Percentiles rank a stretch among this genome's conserved stretches.
Evolutionary conservation across 306 rosid species (phyloP).

Genomic region (Corylus heterophylla): DNA sequence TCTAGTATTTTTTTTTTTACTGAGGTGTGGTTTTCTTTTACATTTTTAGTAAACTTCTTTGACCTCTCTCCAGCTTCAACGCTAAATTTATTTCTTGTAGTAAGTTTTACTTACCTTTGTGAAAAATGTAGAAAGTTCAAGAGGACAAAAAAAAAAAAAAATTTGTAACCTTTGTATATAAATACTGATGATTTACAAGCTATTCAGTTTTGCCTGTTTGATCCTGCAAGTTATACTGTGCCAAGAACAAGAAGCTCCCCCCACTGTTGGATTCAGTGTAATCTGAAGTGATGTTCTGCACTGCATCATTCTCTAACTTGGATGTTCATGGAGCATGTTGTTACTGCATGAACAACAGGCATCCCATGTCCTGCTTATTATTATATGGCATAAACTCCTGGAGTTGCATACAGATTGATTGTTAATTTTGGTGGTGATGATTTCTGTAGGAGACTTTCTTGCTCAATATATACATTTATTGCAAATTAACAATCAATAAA

Average conservation of each 20-base stretch:
- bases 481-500: too few relatives aligned
- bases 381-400: background rate
- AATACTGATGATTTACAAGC: slow-evolving; percentile 56
- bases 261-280: background rate
- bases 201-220: slow-evolving; percentile 52
- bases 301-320: background rate
- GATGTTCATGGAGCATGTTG: background rate
- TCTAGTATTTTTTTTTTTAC: slow-evolving; percentile 25
- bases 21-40: slow-evolving; percentile 44
- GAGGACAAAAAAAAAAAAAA: slow-evolving; percentile 21
- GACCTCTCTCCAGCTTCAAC: slow-evolving; percentile 39
- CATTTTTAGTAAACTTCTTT: slow-evolving; percentile 36
- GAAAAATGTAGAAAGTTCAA: slow-evolving; percentile 50
- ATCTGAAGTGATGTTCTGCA: background rate
- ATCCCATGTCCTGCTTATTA: too few relatives aligned
- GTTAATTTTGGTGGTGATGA: too few relatives aligned
- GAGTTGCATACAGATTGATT: background rate
- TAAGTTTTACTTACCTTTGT: slow-evolving; percentile 47
- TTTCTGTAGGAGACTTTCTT: too few relatives aligned
- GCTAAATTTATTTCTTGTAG: slow-evolving; percentile 44
- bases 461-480: too few relatives aligned
- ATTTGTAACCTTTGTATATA: slow-evolving; percentile 80
- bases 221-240: slow-evolving; percentile 13
- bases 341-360: background rate
- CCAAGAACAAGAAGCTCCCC: background rate